A percentile compares a stretch with the other conserved stretches of the same genome.
Conservation (phyloP, 805 yeast genomes). For the Cyberlindnera bimundalis region DNA sequence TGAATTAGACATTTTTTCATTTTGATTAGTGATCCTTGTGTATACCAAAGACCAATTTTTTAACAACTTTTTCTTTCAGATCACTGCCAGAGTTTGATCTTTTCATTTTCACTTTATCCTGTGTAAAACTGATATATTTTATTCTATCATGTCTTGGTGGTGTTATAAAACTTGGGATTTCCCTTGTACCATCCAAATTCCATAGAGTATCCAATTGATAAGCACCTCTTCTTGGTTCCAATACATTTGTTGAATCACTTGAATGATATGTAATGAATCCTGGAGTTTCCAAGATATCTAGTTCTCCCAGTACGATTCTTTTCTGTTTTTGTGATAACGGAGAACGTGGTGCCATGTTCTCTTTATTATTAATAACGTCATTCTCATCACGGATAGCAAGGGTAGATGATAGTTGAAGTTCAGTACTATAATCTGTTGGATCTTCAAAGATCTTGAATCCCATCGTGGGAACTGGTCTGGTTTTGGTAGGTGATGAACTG, state of each 20-base stretch:
- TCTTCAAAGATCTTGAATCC: constrained; percentile 27
- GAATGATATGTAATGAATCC: constrained; percentile 21
- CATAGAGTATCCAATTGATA: constrained; percentile 19
- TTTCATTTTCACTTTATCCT: constrained; percentile 16
- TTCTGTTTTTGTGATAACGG: neutral
- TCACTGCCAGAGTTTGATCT: constrained; percentile 24
- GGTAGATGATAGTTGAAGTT: constrained; percentile 12
- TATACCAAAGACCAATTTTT: constrained; percentile 25
- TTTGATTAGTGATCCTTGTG: too few species aligned
- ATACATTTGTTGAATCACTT: neutral
- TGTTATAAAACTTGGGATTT: constrained; percentile 25
- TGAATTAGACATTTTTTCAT: too few species aligned
- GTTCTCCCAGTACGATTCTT: constrained; percentile 14
- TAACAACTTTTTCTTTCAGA: constrained; percentile 23
- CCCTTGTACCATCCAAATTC: constrained; percentile 12
- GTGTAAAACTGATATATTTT: constrained; percentile 21
- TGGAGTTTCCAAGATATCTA: constrained; percentile 16
- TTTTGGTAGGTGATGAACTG: neutral
- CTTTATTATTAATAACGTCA: constrained; percentile 17
- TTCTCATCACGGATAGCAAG: constrained; percentile 20
- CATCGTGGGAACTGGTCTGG: constrained; percentile 13
- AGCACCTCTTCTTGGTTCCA: constrained; percentile 8
- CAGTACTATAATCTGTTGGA: constrained; percentile 23
- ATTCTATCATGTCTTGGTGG: constrained; percentile 26
- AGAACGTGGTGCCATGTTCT: constrained; percentile 15